Conservation (phyloP, 176 grass and related monocot genomes). For the Zizania latifolia region DNA sequence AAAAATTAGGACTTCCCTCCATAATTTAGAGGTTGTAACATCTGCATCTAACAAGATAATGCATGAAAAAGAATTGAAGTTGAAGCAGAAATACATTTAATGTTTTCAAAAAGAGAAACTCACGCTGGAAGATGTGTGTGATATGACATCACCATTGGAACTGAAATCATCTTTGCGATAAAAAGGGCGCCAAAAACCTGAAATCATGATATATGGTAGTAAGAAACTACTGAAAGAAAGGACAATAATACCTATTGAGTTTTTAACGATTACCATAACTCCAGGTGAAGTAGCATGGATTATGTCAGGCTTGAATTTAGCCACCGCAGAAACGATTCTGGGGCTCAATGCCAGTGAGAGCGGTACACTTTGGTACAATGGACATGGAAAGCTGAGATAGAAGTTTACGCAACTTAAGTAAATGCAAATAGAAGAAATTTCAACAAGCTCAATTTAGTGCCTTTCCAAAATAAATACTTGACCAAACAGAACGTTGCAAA, state of each 20-base stretch:
- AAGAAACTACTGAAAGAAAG: background rate
- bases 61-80: background rate
- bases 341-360: constrained; percentile 88
- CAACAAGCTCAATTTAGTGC: background rate
- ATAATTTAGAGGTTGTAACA: constrained; percentile 1
- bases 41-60: background rate
- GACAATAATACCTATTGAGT: background rate
- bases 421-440: background rate
- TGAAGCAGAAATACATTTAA: background rate
- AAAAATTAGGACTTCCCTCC: background rate
- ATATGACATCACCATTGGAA: constrained; percentile 95
- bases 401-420: background rate
- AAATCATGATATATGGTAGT: constrained; percentile 10
- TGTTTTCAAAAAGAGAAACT: constrained; percentile 25
- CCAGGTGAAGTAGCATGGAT: constrained; percentile 92
- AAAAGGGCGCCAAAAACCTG: constrained; percentile 87
- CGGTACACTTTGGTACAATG: constrained; percentile 83
- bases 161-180: constrained; percentile 85
- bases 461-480: background rate
- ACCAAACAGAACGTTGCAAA: background rate
- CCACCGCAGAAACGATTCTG: constrained; percentile 83
- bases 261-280: constrained; percentile 65
- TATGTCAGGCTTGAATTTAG: constrained; percentile 92
- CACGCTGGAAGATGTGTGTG: constrained; percentile 96
- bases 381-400: constrained; percentile 81